Percentiles rank a stretch among this genome's conserved stretches.
phyloP scores from a whole-genome alignment of 306 rosid species.

The Calophaca sinica region DNA sequence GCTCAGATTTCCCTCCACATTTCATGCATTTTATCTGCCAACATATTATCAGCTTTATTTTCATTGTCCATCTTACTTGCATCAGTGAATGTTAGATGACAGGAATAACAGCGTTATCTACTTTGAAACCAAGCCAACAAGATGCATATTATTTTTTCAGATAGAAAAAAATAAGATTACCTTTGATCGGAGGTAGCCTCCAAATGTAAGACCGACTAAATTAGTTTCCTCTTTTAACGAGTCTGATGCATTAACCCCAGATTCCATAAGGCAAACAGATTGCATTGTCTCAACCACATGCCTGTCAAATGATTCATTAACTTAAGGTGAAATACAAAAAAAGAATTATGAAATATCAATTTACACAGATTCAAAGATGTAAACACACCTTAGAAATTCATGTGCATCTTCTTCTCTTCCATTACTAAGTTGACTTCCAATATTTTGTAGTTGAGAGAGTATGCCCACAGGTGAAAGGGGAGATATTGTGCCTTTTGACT shows the following conservation, averaged over 20 bases:
- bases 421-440: conserved; percentile 80
- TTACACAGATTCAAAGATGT: conserved; percentile 17
- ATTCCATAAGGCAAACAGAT: conserved; percentile 72
- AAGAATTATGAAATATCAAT: conserved; percentile 17
- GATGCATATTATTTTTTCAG: background rate
- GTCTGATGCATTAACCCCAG: conserved; percentile 52
- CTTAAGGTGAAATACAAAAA: conserved; percentile 5
- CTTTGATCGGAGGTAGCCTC: conserved; percentile 93
- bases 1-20: conserved; percentile 88
- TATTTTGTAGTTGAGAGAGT: conserved; percentile 72
- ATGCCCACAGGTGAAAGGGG: conserved; percentile 73
- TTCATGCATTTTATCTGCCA: conserved; percentile 81
- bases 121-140: conserved; percentile 12
- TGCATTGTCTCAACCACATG: conserved; percentile 84
- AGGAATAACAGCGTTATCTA: conserved; percentile 4
- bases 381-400: conserved; percentile 79
- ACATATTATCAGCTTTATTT: conserved; percentile 31
- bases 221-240: conserved; percentile 78
- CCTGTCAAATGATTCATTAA: conserved; percentile 49
- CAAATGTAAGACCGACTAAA: conserved; percentile 83
- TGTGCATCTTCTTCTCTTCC: conserved; percentile 98
- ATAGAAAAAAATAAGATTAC: conserved; percentile 44
- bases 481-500: conserved; percentile 70
- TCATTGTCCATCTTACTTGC: conserved; percentile 35
- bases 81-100: conserved; percentile 3